A percentile compares a stretch with the other conserved stretches of the same genome.
These are phyloP conservation scores for Trypanosoma platydactyli DNA, from an alignment of 208 protist species.

Conservation along the genomic window DNA sequence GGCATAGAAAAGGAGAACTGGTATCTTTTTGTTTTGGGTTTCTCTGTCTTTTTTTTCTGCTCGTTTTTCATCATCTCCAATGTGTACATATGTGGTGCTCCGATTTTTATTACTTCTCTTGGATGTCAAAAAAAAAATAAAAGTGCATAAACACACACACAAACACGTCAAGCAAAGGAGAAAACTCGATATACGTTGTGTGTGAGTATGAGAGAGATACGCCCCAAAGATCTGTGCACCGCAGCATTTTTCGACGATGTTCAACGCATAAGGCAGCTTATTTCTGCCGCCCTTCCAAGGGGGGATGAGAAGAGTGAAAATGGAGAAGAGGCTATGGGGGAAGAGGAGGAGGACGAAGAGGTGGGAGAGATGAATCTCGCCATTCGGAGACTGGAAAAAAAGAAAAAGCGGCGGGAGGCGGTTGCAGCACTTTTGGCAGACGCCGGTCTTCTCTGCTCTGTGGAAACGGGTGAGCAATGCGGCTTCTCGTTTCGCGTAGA, in stretches of 20 bases:
- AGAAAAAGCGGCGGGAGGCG: constrained; percentile 5
- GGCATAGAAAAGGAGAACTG: constrained; percentile 5
- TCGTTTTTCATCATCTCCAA: background rate
- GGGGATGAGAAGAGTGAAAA: constrained; percentile 32
- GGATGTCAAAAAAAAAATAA: constrained; percentile 17
- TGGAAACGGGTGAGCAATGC: constrained; percentile 27
- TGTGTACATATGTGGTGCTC: background rate
- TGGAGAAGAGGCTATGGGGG: constrained; percentile 23
- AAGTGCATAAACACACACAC: background rate
- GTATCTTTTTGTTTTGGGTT: background rate
- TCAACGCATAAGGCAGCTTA: constrained; percentile 57
- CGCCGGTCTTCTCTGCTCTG: constrained; percentile 7
- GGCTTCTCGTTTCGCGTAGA: constrained; percentile 29
- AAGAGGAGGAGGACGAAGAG: constrained; percentile 32
- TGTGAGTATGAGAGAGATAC: constrained; percentile 23
- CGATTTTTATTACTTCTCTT: background rate
- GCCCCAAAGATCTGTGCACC: constrained; percentile 57
- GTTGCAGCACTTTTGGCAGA: constrained; percentile 18
- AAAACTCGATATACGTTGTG: background rate
- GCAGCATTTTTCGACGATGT: constrained; percentile 73
- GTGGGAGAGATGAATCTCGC: constrained; percentile 24
- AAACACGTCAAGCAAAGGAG: constrained; percentile 6
- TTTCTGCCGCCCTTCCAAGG: constrained; percentile 23
- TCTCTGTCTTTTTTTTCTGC: constrained; percentile 16
- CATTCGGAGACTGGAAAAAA: constrained; percentile 4